phyloP scores from a whole-genome alignment of 495 filamentous ascomycete species.

The Viridothelium virens region DNA sequence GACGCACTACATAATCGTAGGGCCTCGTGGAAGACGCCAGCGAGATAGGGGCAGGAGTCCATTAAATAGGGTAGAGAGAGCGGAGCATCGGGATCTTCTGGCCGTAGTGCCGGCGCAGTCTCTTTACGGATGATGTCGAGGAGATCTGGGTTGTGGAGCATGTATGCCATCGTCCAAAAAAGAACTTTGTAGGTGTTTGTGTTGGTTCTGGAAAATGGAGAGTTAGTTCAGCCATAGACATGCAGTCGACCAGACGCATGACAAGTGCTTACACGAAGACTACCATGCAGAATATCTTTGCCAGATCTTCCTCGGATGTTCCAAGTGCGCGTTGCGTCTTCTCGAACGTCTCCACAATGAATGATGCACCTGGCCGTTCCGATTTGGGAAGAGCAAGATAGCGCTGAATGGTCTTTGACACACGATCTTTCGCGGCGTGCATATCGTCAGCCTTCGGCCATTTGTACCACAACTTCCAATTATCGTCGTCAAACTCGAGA shows the following conservation, averaged over 20 bases:
- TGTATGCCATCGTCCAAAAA: not conserved
- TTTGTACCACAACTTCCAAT: slow-evolving; percentile 15
- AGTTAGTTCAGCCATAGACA: not conserved
- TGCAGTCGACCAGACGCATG: not conserved
- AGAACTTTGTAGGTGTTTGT: not conserved
- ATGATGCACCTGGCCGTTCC: no score
- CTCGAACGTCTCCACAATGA: no score
- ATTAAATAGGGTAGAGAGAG: not conserved
- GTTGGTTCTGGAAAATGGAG: not conserved
- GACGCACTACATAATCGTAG: not conserved
- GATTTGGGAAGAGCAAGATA: not conserved
- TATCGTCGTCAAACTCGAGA: slow-evolving; percentile 12
- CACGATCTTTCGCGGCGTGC: not conserved
- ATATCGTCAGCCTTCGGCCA: slow-evolving; percentile 6
- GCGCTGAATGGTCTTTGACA: not conserved
- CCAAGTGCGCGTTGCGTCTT: no score
- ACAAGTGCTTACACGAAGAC: not conserved
- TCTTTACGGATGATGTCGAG: not conserved
- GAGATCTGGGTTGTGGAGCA: not conserved
- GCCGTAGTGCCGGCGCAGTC: not conserved
- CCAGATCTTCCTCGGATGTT: no score
- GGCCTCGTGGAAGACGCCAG: not conserved
- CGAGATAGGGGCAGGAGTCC: not conserved
- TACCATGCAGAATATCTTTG: not conserved
- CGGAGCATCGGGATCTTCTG: not conserved